These are phyloP conservation scores for Ascochyta clinopodiicola DNA, from an alignment of 2,329 filamentous ascomycete species.

Conservation along the genomic window DNA sequence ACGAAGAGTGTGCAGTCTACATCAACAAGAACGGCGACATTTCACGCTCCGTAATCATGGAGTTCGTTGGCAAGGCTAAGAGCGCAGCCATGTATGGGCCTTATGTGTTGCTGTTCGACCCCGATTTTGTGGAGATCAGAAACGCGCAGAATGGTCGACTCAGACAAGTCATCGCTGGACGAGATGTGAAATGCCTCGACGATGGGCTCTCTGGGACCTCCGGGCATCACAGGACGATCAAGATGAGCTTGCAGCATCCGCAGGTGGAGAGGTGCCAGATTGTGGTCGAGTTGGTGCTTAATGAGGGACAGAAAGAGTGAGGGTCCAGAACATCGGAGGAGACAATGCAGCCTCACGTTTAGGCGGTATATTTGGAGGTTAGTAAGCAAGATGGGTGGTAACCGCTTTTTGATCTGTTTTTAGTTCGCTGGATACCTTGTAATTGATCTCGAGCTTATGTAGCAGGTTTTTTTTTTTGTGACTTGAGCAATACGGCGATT, in stretches of 20 bases:
- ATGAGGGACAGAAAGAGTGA: constrained; percentile 76
- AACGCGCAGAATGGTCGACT: constrained; percentile 95
- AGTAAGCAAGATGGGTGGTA: not conserved
- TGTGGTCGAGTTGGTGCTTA: constrained; percentile 89
- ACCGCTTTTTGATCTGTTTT: not conserved
- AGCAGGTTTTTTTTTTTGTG: not conserved
- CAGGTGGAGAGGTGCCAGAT: constrained; percentile 84
- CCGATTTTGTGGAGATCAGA: constrained; percentile 94
- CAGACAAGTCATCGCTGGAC: constrained; percentile 90
- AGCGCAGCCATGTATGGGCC: constrained; percentile 88
- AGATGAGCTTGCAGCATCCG: constrained; percentile 94
- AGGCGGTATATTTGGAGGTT: not conserved
- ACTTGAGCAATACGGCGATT: not conserved
- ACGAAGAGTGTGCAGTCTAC: constrained; percentile 96
- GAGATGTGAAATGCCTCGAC: constrained; percentile 89
- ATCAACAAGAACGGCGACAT: constrained; percentile 98
- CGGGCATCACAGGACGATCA: constrained; percentile 73
- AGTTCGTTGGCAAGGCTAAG: constrained; percentile 94
- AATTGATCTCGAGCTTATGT: not conserved
- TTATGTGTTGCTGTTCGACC: constrained; percentile 91
- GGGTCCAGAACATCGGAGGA: not conserved
- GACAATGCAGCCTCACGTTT: no score
- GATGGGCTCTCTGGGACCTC: constrained; percentile 59
- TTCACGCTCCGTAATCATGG: constrained; percentile 92
- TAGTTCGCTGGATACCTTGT: constrained; percentile 17